Evolutionary conservation across 495 filamentous ascomycete genomes (phyloP).

Genomic region (Hypoxylon intermedium): DNA sequence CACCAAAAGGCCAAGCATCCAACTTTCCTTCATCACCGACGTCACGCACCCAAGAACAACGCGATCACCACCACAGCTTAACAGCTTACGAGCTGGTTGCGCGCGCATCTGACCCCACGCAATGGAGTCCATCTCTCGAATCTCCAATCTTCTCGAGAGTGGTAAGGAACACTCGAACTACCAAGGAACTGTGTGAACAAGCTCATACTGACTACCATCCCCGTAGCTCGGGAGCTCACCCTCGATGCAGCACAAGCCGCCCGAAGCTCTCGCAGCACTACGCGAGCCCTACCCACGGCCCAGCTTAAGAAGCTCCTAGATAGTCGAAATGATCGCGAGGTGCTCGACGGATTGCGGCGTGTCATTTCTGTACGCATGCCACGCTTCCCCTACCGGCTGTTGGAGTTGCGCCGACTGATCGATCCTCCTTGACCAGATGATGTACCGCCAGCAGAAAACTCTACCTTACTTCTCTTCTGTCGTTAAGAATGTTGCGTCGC

Average conservation of each 20-base stretch:
- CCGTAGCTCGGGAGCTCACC: conserved; percentile 87
- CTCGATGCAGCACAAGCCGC: conserved; percentile 93
- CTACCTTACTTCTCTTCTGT: conserved; percentile 90
- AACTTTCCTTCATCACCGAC: conserved; percentile 37
- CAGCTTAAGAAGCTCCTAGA: conserved; percentile 95
- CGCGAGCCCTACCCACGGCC: conserved; percentile 57
- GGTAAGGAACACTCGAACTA: conserved; percentile 58
- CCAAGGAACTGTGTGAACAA: conserved; percentile 2
- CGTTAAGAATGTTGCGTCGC: conserved; percentile 93
- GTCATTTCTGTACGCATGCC: conserved; percentile 77
- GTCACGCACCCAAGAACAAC: conserved; percentile 44
- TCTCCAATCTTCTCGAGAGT: conserved; percentile 91
- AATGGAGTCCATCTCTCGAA: conserved; percentile 95
- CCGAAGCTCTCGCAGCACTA: conserved; percentile 58
- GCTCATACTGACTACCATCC: conserved; percentile 31
- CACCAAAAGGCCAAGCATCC: too few relatives aligned
- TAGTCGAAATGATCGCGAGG: conserved; percentile 89
- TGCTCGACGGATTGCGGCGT: conserved; percentile 87
- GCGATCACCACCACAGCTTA: conserved; percentile 35
- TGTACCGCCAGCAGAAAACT: conserved; percentile 85
- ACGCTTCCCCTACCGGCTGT: background rate
- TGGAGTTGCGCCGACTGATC: conserved; percentile 28
- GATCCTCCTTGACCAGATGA: conserved; percentile 67
- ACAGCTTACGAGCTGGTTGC: conserved; percentile 39
- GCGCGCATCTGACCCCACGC: conserved; percentile 6